phyloP scores from a whole-genome alignment of 768 basidiomycete species.

The Harrya chromipes region DNA sequence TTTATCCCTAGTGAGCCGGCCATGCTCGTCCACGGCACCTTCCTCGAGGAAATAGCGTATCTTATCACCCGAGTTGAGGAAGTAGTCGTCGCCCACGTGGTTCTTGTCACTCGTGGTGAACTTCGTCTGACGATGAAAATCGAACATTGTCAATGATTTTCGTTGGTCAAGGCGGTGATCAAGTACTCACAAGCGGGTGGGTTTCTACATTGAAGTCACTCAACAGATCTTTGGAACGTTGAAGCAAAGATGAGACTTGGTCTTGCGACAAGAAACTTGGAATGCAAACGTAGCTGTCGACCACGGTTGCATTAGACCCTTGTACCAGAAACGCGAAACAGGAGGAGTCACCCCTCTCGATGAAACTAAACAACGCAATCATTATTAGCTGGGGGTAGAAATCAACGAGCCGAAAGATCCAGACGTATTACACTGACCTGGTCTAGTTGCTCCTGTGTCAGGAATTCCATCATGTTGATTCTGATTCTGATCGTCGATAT shows the following conservation, averaged over 20 bases:
- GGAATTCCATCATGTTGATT: conserved; percentile 34
- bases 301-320: neutral
- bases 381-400: neutral
- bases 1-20: conserved; percentile 70
- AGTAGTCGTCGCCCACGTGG: conserved; percentile 91
- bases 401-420: neutral
- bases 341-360: conserved; percentile 48
- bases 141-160: neutral
- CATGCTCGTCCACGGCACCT: conserved; percentile 68
- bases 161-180: neutral
- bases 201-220: conserved; percentile 72
- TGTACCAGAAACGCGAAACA: neutral
- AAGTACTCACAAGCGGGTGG: conserved; percentile 71
- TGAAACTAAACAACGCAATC: conserved; percentile 43
- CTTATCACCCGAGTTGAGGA: conserved; percentile 89
- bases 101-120: conserved; percentile 77
- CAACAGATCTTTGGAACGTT: conserved; percentile 70
- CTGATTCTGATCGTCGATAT: neutral
- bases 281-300: conserved; percentile 70
- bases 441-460: conserved; percentile 55
- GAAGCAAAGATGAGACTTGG: conserved; percentile 59
- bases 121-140: conserved; percentile 56
- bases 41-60: conserved; percentile 95
- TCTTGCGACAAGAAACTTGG: conserved; percentile 64
- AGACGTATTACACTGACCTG: conserved; percentile 38